Conservation (phyloP, 768 basidiomycete genomes). For the Tylopilus rubrobrunneus region DNA sequence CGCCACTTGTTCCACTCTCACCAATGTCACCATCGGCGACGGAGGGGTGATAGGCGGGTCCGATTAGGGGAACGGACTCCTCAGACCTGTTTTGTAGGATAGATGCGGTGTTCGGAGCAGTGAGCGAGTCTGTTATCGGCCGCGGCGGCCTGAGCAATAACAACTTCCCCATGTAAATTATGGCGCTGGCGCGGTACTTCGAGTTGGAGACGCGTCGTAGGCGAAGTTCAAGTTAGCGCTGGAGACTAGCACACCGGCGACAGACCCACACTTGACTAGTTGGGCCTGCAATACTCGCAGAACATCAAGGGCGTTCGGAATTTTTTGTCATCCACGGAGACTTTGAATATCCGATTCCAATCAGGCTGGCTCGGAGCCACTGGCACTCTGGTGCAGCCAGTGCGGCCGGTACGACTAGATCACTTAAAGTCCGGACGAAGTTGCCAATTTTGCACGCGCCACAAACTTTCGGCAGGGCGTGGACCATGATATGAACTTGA, state of each 20-base stretch:
- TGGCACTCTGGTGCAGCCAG: background rate
- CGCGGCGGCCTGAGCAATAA: background rate
- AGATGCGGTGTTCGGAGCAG: constrained; percentile 1
- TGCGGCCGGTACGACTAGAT: background rate
- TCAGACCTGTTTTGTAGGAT: background rate
- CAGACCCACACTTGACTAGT: background rate
- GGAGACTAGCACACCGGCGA: background rate
- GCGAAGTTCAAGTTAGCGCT: background rate
- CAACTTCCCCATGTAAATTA: background rate
- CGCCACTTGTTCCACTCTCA: background rate
- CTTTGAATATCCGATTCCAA: background rate
- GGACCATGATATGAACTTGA: background rate
- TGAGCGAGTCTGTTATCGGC: background rate
- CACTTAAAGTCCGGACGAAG: background rate
- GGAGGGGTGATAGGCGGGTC: constrained; percentile 2
- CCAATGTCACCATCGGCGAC: background rate
- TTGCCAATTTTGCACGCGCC: background rate
- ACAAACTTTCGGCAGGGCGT: background rate
- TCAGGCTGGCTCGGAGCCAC: background rate
- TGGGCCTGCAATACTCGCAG: background rate
- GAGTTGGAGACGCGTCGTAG: no score
- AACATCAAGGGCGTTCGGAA: no score
- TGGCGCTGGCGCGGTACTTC: no score
- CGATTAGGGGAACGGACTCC: background rate
- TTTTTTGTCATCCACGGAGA: background rate